Evolutionary conservation across 441 rosid genomes (phyloP), one percentile per base, ranked within the genome.

Genomic region (Mallotus repandus): DNA sequence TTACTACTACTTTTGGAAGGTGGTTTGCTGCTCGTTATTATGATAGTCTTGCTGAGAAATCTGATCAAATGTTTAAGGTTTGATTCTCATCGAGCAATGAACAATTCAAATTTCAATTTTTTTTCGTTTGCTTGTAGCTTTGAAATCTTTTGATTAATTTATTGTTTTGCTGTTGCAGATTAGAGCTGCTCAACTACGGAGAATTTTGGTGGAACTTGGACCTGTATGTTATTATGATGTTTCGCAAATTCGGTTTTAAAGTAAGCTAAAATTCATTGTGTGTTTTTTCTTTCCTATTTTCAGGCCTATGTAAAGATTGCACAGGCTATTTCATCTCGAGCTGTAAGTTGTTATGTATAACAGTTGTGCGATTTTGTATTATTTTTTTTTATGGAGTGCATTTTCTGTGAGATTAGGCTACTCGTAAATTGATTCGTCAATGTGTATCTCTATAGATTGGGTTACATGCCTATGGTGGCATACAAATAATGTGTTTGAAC

Each of bases 251-350:
- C 16, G 9, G 19, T 22, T 66, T 25, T 41, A 9, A 9, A 45
- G 49, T 45, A 45, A 45, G 12, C 49, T 45, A 45, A 45, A 45
- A 45, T 45, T 45, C 12, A 10, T 8, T 8, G 7, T 38, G 11
- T 64, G 1, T 65, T 75, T 80, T 38, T 38, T 38, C 7, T 38
- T 38, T 38, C 41, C 70, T 73, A 59, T 59, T 76, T 76, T 77
- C 87, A 94, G 97, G 98, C 98, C 48, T 94, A 90, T 57, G 8
- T 91, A 73, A 94, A 94, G 84, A 85, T 92, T 76, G 98, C 97
- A 64, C 98, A 94, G 85, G 98, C 97, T 72, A 84, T 92, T 78
- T 92, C 98, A 7, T 92, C 97, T 78, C 86, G 97, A 77, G 81
- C 98, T n/a, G 97, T 94, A 86, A 88, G 95, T 82, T 57, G 18